Conservation (phyloP, 2,329 filamentous ascomycete species). For the Diaporthe sp. region DNA sequence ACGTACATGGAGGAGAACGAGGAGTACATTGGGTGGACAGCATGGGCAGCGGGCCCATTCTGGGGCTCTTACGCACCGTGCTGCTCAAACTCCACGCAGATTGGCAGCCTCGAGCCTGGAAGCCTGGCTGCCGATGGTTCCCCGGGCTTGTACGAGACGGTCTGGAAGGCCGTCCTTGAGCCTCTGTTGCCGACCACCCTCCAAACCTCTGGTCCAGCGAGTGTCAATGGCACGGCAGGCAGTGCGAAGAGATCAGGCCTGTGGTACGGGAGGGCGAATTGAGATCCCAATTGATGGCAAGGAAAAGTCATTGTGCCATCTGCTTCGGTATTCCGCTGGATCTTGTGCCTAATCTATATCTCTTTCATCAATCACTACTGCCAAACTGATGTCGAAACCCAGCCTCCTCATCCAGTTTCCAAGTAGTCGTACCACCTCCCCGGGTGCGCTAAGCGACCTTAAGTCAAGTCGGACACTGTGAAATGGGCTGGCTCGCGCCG, state of each 20-base stretch:
- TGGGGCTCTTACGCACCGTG: slow-evolving; percentile 54
- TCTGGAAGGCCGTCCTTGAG: slow-evolving; percentile 56
- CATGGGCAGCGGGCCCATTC: slow-evolving; percentile 61
- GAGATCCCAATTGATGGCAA: background rate
- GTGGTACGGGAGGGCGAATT: background rate
- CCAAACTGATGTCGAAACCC: background rate
- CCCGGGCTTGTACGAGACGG: slow-evolving; percentile 56
- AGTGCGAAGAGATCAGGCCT: background rate
- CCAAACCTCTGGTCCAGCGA: slow-evolving; percentile 49
- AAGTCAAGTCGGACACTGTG: background rate
- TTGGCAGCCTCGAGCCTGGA: slow-evolving; percentile 58
- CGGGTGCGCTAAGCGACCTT: background rate
- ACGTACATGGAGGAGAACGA: slow-evolving; percentile 58
- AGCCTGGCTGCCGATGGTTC: slow-evolving; percentile 54
- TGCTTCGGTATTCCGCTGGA: background rate
- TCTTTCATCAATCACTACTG: background rate
- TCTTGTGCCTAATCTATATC: background rate
- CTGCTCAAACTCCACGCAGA: slow-evolving; percentile 51
- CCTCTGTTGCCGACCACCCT: slow-evolving; percentile 53
- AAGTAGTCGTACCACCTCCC: background rate
- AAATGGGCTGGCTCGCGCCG: background rate
- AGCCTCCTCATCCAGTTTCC: background rate
- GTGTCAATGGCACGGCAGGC: slow-evolving; percentile 38
- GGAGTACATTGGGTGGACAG: slow-evolving; percentile 62
- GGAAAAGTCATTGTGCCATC: background rate